phyloP scores from a whole-genome alignment of 345 rosid species.

The Rhodamnia argentea region DNA sequence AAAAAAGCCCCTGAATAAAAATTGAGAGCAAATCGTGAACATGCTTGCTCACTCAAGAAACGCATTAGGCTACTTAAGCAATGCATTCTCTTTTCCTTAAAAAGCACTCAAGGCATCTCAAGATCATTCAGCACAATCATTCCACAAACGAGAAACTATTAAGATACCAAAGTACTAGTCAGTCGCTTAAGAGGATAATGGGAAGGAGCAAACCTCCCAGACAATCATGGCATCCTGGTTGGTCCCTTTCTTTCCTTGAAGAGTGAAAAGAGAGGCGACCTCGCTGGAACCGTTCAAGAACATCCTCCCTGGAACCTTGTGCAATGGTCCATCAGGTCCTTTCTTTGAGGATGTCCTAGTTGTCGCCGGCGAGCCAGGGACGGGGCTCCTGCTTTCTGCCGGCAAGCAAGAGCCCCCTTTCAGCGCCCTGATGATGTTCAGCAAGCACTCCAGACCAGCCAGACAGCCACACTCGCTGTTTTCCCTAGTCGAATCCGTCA shows the following conservation, averaged over 20 bases:
- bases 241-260: slow-evolving; percentile 97
- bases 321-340: slow-evolving; percentile 55
- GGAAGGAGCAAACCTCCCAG: slow-evolving; percentile 76
- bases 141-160: neutral
- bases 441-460: slow-evolving; percentile 96
- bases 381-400: slow-evolving; percentile 84
- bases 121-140: neutral
- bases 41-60: neutral
- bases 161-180: neutral
- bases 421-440: slow-evolving; percentile 94
- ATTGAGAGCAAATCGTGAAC: neutral
- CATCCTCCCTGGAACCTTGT: slow-evolving; percentile 71
- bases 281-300: slow-evolving; percentile 80
- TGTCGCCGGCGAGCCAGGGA: slow-evolving; percentile 76
- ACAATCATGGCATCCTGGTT: slow-evolving; percentile 99
- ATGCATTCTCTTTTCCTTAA: neutral
- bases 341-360: slow-evolving; percentile 61
- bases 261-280: slow-evolving; percentile 72
- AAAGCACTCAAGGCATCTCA: neutral
- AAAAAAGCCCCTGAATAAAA: neutral
- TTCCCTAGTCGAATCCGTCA: slow-evolving; percentile 59
- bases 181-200: neutral
- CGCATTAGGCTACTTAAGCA: neutral
- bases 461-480: slow-evolving; percentile 39
- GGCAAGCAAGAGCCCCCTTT: slow-evolving; percentile 99